A percentile compares a stretch with the other conserved stretches of the same genome.
phyloP scores from a whole-genome alignment of 192 early-diverging fungal genomes.

The Phlyctochytrium planicorne region DNA sequence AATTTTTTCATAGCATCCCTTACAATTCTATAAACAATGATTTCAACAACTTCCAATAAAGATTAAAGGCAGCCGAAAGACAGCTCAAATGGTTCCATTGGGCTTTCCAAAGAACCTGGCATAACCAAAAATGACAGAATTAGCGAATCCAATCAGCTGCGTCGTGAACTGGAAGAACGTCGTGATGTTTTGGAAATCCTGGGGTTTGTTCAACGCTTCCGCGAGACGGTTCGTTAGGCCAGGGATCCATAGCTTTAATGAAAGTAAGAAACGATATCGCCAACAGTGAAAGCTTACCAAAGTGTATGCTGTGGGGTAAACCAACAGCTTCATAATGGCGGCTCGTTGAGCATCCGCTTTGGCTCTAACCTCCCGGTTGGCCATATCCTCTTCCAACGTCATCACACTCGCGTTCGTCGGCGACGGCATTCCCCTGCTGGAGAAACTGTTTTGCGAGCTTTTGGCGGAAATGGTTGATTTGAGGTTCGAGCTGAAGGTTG shows the following conservation, averaged over 20 bases:
- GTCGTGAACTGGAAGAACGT: slow-evolving; percentile 1
- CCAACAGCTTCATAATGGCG: slow-evolving; percentile 7
- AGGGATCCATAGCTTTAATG: neutral
- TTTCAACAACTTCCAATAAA: too few relatives aligned
- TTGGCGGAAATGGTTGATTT: neutral
- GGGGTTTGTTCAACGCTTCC: neutral
- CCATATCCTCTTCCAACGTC: neutral
- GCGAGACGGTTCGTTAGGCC: neutral
- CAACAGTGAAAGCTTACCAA: slow-evolving; percentile 3
- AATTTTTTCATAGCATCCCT: too few relatives aligned
- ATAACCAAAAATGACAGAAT: neutral
- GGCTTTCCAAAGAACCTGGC: neutral
- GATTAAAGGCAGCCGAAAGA: too few relatives aligned
- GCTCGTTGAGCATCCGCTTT: neutral
- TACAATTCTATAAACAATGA: too few relatives aligned
- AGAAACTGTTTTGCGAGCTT: too few relatives aligned
- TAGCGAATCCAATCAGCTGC: neutral
- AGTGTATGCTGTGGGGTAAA: slow-evolving; percentile 5
- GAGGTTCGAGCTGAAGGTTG: neutral
- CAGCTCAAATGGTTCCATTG: too few relatives aligned
- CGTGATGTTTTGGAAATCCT: neutral
- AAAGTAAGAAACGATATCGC: too few relatives aligned
- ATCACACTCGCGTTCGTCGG: too few relatives aligned
- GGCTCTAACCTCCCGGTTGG: neutral
- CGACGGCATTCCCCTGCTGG: too few relatives aligned